Percentiles rank a stretch among this genome's conserved stretches.
Conservation (phyloP, 2,329 filamentous ascomycete species). For the Aspergillus aculeatinus region DNA sequence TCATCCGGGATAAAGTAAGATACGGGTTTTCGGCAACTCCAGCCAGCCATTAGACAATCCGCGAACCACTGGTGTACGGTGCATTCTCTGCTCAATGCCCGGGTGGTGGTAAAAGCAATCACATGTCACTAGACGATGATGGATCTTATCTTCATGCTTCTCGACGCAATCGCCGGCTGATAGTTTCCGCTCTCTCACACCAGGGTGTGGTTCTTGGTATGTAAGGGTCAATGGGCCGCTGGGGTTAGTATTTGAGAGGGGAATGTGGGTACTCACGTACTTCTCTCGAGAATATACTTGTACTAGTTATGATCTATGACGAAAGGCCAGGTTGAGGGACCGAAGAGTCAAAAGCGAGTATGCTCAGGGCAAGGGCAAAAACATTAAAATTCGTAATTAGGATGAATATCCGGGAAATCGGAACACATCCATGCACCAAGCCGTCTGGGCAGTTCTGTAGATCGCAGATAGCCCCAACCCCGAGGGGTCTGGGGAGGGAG, state of each 20-base stretch:
- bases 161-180: not conserved
- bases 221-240: not conserved
- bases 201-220: not conserved
- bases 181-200: not conserved
- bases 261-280: not conserved
- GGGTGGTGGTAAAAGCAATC: not conserved
- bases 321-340: not conserved
- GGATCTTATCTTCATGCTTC: not conserved
- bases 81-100: not conserved
- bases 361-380: not conserved
- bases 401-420: slow-evolving; percentile 15
- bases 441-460: slow-evolving; percentile 20
- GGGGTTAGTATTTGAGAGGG: not conserved
- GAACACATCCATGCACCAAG: slow-evolving; percentile 25
- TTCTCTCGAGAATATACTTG: too few species aligned
- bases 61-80: not conserved
- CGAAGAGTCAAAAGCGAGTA: not conserved
- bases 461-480: slow-evolving; percentile 17
- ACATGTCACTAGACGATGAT: not conserved
- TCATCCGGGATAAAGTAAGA: slow-evolving; percentile 16
- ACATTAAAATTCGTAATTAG: not conserved
- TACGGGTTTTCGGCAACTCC: slow-evolving; percentile 13
- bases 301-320: too few species aligned
- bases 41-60: slow-evolving; percentile 6
- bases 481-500: slow-evolving; percentile 11